Percentiles rank a stretch among this genome's conserved stretches.
phyloP scores from a whole-genome alignment of 2,329 filamentous ascomycete genomes.

The Fusarium haematococcum region DNA sequence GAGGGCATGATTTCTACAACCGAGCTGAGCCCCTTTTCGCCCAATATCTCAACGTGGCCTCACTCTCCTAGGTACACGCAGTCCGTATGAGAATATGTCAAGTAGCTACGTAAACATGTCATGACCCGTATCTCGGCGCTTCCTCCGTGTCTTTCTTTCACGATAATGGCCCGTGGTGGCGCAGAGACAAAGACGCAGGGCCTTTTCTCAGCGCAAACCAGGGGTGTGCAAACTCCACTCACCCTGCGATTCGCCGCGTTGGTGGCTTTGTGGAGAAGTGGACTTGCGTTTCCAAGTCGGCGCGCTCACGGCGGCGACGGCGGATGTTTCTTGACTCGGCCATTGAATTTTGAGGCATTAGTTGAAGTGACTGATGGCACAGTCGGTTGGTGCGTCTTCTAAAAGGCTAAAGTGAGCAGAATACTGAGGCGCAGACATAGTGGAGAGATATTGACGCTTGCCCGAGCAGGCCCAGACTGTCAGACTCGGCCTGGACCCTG shows the following conservation, averaged over 20 bases:
- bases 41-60: background rate
- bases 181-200: background rate
- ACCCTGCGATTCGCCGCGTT: background rate
- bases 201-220: background rate
- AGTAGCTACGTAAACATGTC: slow-evolving; percentile 1
- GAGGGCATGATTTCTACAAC: background rate
- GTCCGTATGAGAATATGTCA: background rate
- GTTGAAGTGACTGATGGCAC: slow-evolving; percentile 6
- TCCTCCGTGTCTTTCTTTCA: background rate
- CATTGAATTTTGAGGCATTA: background rate
- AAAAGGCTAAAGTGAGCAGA: background rate
- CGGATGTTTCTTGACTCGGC: slow-evolving; percentile 17
- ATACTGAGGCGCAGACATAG: slow-evolving; percentile 4
- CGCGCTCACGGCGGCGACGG: slow-evolving; percentile 21
- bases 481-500: slow-evolving; percentile 3
- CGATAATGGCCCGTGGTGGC: slow-evolving; percentile 12
- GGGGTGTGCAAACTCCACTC: slow-evolving; percentile 14
- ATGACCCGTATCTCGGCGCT: slow-evolving; percentile 7
- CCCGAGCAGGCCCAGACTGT: background rate
- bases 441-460: slow-evolving; percentile 4
- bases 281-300: background rate
- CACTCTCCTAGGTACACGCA: background rate
- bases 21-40: background rate
- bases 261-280: background rate
- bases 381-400: background rate